These are phyloP conservation scores for Termitomyces sp. DNA, from an alignment of 768 basidiomycete genomes.

Conservation along the genomic window DNA sequence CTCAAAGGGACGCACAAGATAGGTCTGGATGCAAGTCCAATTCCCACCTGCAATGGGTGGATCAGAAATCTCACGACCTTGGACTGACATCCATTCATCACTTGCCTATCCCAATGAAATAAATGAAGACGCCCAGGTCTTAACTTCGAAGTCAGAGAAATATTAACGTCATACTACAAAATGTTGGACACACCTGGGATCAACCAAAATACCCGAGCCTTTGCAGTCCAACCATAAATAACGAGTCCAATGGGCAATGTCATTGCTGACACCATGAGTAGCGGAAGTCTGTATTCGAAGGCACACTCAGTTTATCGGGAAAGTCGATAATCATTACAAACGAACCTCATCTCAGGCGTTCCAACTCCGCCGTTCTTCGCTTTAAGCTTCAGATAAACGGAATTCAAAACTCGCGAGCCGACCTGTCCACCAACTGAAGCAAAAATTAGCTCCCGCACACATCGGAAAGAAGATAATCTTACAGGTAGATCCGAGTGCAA, in stretches of 20 bases:
- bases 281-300: conserved; percentile 20
- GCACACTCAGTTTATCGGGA: background rate
- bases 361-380: conserved; percentile 48
- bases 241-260: conserved; percentile 58
- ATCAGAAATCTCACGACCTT: background rate
- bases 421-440: conserved; percentile 32
- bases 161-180: no score
- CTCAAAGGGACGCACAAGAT: conserved; percentile 44
- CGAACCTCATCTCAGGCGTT: conserved; percentile 49
- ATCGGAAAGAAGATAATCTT: conserved; percentile 26
- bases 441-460: background rate
- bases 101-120: conserved; percentile 44
- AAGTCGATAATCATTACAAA: background rate
- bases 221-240: conserved; percentile 60
- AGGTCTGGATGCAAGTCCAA: conserved; percentile 51
- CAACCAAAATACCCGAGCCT: conserved; percentile 53
- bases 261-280: conserved; percentile 46
- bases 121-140: conserved; percentile 42
- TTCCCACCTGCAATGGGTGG: conserved; percentile 23
- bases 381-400: conserved; percentile 41
- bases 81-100: background rate
- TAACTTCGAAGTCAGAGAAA: background rate
- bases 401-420: conserved; percentile 43
- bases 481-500: conserved; percentile 50
- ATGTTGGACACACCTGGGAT: conserved; percentile 38